Conservation (phyloP, 768 basidiomycete species). For the Tephrocybe sp. region DNA sequence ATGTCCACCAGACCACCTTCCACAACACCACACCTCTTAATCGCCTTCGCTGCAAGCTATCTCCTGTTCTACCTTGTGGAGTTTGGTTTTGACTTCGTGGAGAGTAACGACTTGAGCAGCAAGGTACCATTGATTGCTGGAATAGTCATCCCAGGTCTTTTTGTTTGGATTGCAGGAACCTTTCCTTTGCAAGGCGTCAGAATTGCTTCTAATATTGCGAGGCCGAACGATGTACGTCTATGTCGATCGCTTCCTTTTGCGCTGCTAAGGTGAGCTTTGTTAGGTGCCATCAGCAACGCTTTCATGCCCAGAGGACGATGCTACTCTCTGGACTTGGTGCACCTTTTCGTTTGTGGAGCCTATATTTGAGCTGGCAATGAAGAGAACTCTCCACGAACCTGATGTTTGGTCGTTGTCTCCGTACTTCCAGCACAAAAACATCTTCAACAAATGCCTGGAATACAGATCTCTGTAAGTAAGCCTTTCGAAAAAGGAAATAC, state of each 20-base stretch:
- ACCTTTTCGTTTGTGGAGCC: constrained; percentile 67
- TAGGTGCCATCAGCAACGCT: constrained; percentile 49
- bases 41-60: constrained; percentile 41
- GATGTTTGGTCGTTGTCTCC: constrained; percentile 71
- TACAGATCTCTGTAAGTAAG: constrained; percentile 42
- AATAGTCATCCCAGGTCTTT: constrained; percentile 33
- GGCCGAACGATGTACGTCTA: constrained; percentile 42
- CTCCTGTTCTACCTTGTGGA: constrained; percentile 35
- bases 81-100: constrained; percentile 30
- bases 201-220: constrained; percentile 51
- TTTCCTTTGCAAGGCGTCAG: constrained; percentile 47
- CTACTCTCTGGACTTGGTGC: constrained; percentile 64
- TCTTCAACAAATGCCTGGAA: constrained; percentile 62
- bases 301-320: constrained; percentile 66
- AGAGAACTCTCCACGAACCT: constrained; percentile 45
- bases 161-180: constrained; percentile 55
- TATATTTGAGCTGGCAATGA: constrained; percentile 50
- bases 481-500: not conserved
- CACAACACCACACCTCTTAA: constrained; percentile 54
- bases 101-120: constrained; percentile 7
- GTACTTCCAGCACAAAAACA: constrained; percentile 64
- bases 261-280: constrained; percentile 1
- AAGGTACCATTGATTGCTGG: constrained; percentile 26
- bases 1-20: constrained; percentile 38
- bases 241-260: constrained; percentile 6